A percentile compares a stretch with the other conserved stretches of the same genome.
These are phyloP conservation scores for Guadua angustifolia DNA, from an alignment of 176 grass and related monocot species.

Conservation along the genomic window DNA sequence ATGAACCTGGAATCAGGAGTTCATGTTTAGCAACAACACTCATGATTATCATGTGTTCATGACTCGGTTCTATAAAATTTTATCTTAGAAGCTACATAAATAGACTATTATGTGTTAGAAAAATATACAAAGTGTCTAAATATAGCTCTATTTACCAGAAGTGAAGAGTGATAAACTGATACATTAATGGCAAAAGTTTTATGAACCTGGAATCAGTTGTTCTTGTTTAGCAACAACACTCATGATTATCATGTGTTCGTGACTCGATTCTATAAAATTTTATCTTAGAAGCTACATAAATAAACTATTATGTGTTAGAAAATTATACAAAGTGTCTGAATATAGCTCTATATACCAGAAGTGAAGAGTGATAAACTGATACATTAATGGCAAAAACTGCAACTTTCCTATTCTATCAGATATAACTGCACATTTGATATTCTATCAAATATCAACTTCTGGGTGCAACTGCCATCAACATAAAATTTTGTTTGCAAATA, in stretches of 20 bases:
- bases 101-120: neutral
- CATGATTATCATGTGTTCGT: neutral
- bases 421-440: neutral
- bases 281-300: constrained; percentile 1
- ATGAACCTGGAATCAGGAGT: neutral
- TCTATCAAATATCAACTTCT: neutral
- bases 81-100: constrained; percentile 1
- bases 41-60: neutral
- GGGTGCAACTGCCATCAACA: neutral
- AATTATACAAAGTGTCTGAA: neutral
- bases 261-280: neutral
- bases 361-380: neutral
- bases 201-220: neutral
- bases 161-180: neutral
- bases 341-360: neutral
- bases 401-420: neutral
- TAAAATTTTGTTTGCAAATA: neutral
- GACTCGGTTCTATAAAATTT: neutral
- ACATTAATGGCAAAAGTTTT: neutral
- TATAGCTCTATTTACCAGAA: neutral
- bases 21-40: neutral
- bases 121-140: neutral
- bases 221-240: neutral
- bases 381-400: neutral
- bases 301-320: neutral